These are phyloP conservation scores for Colletotrichum gloeosporioides DNA, from an alignment of 2,329 filamentous ascomycete genomes.

Conservation along the genomic window DNA sequence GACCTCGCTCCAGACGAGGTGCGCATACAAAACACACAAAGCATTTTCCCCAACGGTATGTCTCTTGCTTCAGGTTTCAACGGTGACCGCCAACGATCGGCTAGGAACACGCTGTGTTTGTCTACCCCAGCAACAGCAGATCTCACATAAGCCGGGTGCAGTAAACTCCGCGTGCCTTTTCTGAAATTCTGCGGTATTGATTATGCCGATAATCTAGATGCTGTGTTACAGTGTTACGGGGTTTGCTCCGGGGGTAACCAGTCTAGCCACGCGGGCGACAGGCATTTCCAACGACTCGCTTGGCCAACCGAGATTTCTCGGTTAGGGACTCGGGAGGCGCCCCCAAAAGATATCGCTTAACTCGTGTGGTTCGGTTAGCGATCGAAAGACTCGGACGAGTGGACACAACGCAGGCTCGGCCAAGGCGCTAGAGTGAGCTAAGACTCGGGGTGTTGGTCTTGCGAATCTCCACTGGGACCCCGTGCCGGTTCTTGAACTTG, in stretches of 20 bases:
- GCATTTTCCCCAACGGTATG: neutral
- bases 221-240: neutral
- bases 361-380: slow-evolving; percentile 10
- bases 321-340: neutral
- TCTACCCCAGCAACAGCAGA: neutral
- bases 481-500: neutral
- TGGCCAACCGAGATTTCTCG: neutral
- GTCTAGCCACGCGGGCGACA: slow-evolving; percentile 1
- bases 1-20: neutral
- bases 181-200: neutral
- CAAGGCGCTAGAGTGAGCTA: slow-evolving; percentile 19
- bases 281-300: neutral
- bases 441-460: neutral
- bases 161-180: neutral
- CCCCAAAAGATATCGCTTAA: slow-evolving; percentile 9
- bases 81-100: neutral
- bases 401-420: neutral
- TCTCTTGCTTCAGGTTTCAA: no score
- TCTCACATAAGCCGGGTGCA: neutral
- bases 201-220: neutral
- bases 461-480: neutral
- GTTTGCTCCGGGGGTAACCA: neutral
- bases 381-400: neutral
- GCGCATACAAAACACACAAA: neutral
- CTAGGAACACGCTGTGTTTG: neutral